These are phyloP conservation scores for Yamadazyma siamensis DNA, from an alignment of 1,139 yeast genomes.

Conservation along the genomic window DNA sequence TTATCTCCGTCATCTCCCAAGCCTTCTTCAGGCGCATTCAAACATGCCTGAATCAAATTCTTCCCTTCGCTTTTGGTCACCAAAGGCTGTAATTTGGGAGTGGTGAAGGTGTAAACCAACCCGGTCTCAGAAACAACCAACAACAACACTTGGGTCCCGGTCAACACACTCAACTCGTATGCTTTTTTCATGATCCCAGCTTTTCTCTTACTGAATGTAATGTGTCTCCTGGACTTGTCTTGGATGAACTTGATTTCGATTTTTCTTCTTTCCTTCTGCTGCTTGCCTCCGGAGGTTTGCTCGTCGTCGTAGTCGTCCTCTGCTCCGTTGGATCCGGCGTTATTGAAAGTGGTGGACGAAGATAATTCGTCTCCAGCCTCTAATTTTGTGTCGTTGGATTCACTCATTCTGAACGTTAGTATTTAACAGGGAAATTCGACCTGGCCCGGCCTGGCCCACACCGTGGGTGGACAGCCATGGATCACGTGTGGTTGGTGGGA, in stretches of 20 bases:
- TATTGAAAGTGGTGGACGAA: constrained; percentile 12
- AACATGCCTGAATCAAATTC: constrained; percentile 92
- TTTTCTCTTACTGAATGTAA: constrained; percentile 94
- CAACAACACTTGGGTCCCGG: constrained; percentile 93
- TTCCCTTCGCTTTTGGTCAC: constrained; percentile 97
- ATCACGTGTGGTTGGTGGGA: too few species aligned
- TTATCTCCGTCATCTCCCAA: constrained; percentile 61
- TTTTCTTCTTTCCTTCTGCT: constrained; percentile 83
- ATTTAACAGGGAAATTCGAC: constrained; percentile 7
- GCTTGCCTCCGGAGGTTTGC: constrained; percentile 51
- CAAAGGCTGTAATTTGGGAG: constrained; percentile 95
- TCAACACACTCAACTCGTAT: constrained; percentile 88
- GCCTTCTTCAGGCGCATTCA: constrained; percentile 84
- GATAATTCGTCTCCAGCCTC: constrained; percentile 32
- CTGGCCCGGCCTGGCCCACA: too few species aligned
- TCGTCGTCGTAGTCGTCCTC: constrained; percentile 73
- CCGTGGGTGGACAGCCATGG: too few species aligned
- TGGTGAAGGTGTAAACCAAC: constrained; percentile 95
- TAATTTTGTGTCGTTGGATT: constrained; percentile 38
- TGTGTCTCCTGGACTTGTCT: constrained; percentile 96
- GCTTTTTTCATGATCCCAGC: constrained; percentile 99
- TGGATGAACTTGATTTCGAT: constrained; percentile 96
- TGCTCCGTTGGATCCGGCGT: constrained; percentile 11
- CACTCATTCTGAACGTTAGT: constrained; percentile 28
- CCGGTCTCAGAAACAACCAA: constrained; percentile 97